Percentiles rank a stretch among this genome's conserved stretches.
phyloP scores from a whole-genome alignment of 139 green algal species.

The Chlorella vulgaris region DNA sequence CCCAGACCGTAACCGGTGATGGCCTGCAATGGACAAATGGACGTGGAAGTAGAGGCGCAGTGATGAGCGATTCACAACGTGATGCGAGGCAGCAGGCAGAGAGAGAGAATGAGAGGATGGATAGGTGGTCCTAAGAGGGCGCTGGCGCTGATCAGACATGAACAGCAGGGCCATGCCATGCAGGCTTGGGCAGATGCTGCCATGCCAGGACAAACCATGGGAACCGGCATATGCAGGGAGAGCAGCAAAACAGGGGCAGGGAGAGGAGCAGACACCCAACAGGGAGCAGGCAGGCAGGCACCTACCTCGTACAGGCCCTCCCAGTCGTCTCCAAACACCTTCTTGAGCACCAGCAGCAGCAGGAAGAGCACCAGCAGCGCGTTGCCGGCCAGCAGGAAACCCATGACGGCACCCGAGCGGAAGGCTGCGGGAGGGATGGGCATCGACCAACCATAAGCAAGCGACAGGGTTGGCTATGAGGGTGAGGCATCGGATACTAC shows the following conservation, averaged over 20 bases:
- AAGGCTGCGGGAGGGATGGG: conserved; percentile 75
- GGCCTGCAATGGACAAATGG: conserved; percentile 66
- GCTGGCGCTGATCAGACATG: too few relatives aligned
- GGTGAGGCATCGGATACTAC: too few relatives aligned
- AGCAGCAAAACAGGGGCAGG: too few relatives aligned
- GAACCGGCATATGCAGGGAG: too few relatives aligned
- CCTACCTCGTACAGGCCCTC: conserved; percentile 35
- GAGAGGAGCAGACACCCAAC: too few relatives aligned
- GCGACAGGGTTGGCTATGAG: too few relatives aligned
- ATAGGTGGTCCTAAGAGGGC: too few relatives aligned
- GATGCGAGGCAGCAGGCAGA: not conserved
- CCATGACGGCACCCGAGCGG: conserved; percentile 97
- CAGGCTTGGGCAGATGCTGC: too few relatives aligned
- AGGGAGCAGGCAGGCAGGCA: too few relatives aligned
- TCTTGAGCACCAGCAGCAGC: conserved; percentile 75
- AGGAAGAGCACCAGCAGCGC: conserved; percentile 91
- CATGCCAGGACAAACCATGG: too few relatives aligned
- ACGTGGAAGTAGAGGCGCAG: not conserved
- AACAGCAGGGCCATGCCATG: too few relatives aligned
- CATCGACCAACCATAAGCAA: not conserved
- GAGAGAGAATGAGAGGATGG: too few relatives aligned
- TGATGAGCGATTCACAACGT: not conserved
- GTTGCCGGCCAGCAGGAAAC: conserved; percentile 91
- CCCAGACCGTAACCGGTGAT: conserved; percentile 98
- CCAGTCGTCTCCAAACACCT: conserved; percentile 92